Percentiles rank a stretch among this genome's conserved stretches.
Conservation (phyloP, 768 basidiomycete genomes). For the Tylopilus sp. region DNA sequence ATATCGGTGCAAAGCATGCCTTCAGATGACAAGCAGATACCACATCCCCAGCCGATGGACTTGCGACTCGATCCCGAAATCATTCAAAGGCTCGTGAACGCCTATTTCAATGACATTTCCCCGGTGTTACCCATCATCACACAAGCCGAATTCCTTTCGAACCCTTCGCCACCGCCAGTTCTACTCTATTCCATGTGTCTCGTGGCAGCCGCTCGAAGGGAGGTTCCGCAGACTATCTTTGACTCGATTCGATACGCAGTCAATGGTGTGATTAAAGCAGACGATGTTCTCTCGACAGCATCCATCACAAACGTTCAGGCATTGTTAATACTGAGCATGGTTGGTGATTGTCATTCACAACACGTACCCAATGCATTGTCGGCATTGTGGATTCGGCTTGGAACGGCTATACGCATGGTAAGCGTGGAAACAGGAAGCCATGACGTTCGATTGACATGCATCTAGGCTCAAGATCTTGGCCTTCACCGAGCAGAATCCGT, state of each 20-base stretch:
- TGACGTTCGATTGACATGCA: conserved; percentile 13
- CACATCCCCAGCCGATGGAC: conserved; percentile 62
- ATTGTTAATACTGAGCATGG: conserved; percentile 81
- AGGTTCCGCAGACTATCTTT: conserved; percentile 82
- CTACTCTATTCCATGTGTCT: conserved; percentile 93
- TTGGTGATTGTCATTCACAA: conserved; percentile 87
- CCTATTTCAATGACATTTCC: conserved; percentile 86
- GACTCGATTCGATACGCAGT: conserved; percentile 86
- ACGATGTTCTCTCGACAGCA: conserved; percentile 88
- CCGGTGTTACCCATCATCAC: conserved; percentile 90
- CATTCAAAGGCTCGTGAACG: conserved; percentile 81
- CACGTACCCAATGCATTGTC: conserved; percentile 84
- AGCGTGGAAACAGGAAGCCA: conserved; percentile 25
- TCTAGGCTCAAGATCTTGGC: conserved; percentile 92
- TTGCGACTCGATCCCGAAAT: conserved; percentile 73
- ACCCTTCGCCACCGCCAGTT: conserved; percentile 69
- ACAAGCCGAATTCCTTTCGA: conserved; percentile 81
- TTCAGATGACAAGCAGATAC: conserved; percentile 49
- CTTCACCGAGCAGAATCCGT: conserved; percentile 89
- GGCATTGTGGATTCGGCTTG: conserved; percentile 80
- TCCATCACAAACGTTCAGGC: conserved; percentile 86
- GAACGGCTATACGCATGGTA: conserved; percentile 92
- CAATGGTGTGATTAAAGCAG: conserved; percentile 80
- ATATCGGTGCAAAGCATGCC: conserved; percentile 74
- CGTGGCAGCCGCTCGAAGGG: conserved; percentile 81